Percentiles rank a stretch among this genome's conserved stretches.
These are phyloP conservation scores for Trifolium repens DNA, from an alignment of 306 rosid species.

Conservation along the genomic window DNA sequence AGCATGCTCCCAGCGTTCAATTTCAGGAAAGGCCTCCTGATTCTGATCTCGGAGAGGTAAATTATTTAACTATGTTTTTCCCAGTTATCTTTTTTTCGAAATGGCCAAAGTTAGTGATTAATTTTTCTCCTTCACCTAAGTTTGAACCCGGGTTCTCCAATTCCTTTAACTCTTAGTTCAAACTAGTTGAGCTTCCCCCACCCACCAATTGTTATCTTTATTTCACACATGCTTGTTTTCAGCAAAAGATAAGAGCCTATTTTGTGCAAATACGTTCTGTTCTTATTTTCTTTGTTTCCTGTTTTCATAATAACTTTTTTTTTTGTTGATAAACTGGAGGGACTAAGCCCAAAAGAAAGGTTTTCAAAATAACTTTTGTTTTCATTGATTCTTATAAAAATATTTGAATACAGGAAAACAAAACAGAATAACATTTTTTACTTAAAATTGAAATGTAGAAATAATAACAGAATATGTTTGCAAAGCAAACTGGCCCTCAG, in stretches of 20 bases:
- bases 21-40: conserved; percentile 90
- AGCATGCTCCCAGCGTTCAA: conserved; percentile 88
- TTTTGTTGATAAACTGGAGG: not conserved
- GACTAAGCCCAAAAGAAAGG: no score
- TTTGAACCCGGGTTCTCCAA: no score
- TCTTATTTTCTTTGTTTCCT: not conserved
- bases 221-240: conserved; percentile 8
- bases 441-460: not conserved
- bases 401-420: conserved; percentile 3
- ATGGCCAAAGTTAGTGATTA: no score
- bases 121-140: no score
- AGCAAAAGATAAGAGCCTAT: conserved; percentile 17
- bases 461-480: not conserved
- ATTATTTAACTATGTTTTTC: conserved; percentile 17
- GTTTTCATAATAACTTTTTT: not conserved
- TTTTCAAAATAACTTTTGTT: not conserved
- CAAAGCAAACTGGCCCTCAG: not conserved
- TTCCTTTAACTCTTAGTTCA: no score
- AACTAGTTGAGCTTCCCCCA: no score
- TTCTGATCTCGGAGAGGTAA: conserved; percentile 78
- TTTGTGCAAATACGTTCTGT: not conserved
- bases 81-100: not conserved
- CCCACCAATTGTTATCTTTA: not conserved
- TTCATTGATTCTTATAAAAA: not conserved
- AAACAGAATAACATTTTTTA: not conserved